These are phyloP conservation scores for Melanomma pulvis-pyrius DNA, from an alignment of 495 filamentous ascomycete genomes.

Conservation along the genomic window DNA sequence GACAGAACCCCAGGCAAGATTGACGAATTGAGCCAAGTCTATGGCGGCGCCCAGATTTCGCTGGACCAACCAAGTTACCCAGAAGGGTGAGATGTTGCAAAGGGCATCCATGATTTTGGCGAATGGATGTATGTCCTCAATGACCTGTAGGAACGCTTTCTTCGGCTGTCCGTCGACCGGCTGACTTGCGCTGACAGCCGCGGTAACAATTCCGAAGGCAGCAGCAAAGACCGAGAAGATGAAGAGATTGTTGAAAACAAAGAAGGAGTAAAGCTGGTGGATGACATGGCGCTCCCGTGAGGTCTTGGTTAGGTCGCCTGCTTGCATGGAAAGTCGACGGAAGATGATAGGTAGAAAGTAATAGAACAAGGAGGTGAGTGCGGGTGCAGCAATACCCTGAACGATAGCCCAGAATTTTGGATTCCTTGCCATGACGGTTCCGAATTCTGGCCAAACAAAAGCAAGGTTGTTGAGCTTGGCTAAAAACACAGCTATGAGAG, in stretches of 20 bases:
- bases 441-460: slow-evolving; percentile 77
- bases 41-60: slow-evolving; percentile 88
- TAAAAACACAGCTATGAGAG: slow-evolving; percentile 90
- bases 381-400: slow-evolving; percentile 93
- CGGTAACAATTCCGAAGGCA: slow-evolving; percentile 70
- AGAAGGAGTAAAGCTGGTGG: slow-evolving; percentile 90
- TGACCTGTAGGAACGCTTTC: slow-evolving; percentile 60
- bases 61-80: slow-evolving; percentile 90
- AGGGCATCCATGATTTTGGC: slow-evolving; percentile 65
- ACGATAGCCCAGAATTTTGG: slow-evolving; percentile 77
- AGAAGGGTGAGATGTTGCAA: slow-evolving; percentile 82
- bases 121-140: slow-evolving; percentile 65
- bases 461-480: slow-evolving; percentile 81
- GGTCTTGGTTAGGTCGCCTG: slow-evolving; percentile 88
- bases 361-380: slow-evolving; percentile 85
- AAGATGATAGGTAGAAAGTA: slow-evolving; percentile 88
- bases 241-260: slow-evolving; percentile 95
- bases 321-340: slow-evolving; percentile 74
- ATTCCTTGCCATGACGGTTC: slow-evolving; percentile 61
- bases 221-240: slow-evolving; percentile 89
- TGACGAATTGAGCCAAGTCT: slow-evolving; percentile 83
- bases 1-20: slow-evolving; percentile 77
- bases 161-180: slow-evolving; percentile 31
- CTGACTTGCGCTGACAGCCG: slow-evolving; percentile 59
- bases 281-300: slow-evolving; percentile 92